Evolutionary conservation across 2,329 filamentous ascomycete species (phyloP), one percentile per base, ranked within the genome.

Genomic region (Ophiostoma sp.): DNA sequence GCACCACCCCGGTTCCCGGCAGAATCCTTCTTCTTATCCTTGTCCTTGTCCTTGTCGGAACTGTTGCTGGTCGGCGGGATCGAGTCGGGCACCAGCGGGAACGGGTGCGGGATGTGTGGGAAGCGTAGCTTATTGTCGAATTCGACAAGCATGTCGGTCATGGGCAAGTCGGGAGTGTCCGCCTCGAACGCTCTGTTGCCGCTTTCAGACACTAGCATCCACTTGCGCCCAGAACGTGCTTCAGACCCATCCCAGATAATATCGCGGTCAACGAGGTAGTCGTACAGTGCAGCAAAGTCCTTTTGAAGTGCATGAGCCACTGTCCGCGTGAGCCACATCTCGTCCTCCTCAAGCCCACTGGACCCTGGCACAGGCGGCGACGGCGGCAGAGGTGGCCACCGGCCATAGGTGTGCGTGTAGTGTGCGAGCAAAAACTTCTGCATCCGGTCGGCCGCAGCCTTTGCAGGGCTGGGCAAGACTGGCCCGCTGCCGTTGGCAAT

Each of bases 281-380:
- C 88, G 73, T 91, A 91, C 1, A 91, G 78, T 0, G 86, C 84
- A 2, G 86, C 85, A 73, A 91, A 90, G 72, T 91, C 89, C 44
- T 79, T 80, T 71, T 89, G 86, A n/a, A 91, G 75, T 2, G 79
- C 79, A 64, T 82, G 80, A 0, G 82, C 82, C 18, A 89, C 75
- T 3, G 80, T 82, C 55, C 88, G 81, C 4, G 84, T 88, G 12
- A 91, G 79, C 88, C 88, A 90, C 52, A 80, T 79, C 9, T 83
- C 81, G 44, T 82, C 79, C 0, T 79, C 77, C 49, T 73, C 72
- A 64, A 73, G 27, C 6, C 55, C 69, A 12, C 67, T 68, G 40
- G 70, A 72, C 11, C 70, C 52, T 8, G 66, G 65, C 16, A 72
- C 68, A 7, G 67, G 60, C 2, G 66, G 67, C 27, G 69, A 66